Evolutionary conservation across 352 stramenopile genomes (phyloP).

Genomic region (Phytophthora nicotianae): DNA sequence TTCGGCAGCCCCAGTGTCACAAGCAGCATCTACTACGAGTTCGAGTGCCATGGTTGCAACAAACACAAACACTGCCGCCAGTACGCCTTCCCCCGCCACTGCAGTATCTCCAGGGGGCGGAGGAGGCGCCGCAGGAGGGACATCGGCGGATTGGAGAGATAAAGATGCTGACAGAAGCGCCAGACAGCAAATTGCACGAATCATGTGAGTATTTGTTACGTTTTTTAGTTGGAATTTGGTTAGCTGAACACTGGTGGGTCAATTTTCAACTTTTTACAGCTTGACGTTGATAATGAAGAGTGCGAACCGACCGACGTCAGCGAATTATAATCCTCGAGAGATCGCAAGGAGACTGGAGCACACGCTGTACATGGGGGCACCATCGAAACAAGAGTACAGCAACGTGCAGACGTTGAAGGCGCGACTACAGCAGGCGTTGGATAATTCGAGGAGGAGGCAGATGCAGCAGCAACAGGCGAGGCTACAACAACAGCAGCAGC

Average conservation of each 20-base stretch:
- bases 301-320: conserved; percentile 81
- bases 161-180: conserved; percentile 84
- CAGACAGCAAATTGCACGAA: conserved; percentile 85
- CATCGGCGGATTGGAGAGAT: conserved; percentile 75
- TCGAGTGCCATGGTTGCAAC: conserved; percentile 28
- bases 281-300: conserved; percentile 92
- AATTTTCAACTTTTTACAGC: conserved; percentile 37
- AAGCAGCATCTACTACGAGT: conserved; percentile 21
- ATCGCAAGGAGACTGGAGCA: conserved; percentile 86
- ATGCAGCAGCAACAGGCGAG: conserved; percentile 71
- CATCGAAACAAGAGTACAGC: conserved; percentile 87
- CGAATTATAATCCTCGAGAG: conserved; percentile 90
- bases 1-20: conserved; percentile 22
- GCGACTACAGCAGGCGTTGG: conserved; percentile 81
- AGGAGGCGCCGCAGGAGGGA: conserved; percentile 6
- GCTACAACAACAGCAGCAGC: conserved; percentile 42
- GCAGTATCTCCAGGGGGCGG: background rate
- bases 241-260: conserved; percentile 23
- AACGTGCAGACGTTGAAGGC: conserved; percentile 88
- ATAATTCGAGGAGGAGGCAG: conserved; percentile 80
- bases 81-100: background rate
- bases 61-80: conserved; percentile 1
- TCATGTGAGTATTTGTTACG: conserved; percentile 69
- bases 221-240: conserved; percentile 11
- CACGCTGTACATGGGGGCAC: conserved; percentile 86